Conservation (phyloP, 1,284 basidiomycete species). For the Leucoagaricus sp. region DNA sequence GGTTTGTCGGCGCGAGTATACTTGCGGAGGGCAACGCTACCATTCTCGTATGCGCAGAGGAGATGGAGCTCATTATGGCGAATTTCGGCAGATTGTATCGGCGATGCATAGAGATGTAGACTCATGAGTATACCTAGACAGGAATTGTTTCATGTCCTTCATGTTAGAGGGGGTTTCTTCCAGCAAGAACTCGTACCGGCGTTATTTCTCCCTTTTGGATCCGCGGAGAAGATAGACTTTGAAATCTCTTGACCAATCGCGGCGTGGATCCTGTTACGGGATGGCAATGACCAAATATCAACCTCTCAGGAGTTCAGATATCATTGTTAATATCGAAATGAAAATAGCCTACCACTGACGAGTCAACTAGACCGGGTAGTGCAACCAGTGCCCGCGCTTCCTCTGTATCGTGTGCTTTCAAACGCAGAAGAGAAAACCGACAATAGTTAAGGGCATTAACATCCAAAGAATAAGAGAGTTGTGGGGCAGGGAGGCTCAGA, state of each 20-base stretch:
- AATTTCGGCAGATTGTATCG: constrained; percentile 27
- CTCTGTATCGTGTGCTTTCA: constrained; percentile 16
- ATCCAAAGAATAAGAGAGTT: constrained; percentile 67
- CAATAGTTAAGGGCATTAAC: constrained; percentile 92
- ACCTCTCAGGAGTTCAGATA: constrained; percentile 46
- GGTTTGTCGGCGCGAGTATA: constrained; percentile 41
- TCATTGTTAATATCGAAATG: not conserved
- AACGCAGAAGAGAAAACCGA: constrained; percentile 53
- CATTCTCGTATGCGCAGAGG: constrained; percentile 81
- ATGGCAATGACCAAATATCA: constrained; percentile 78
- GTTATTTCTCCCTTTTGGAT: constrained; percentile 47
- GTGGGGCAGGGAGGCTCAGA: constrained; percentile 50
- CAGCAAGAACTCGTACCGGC: constrained; percentile 33
- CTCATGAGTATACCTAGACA: constrained; percentile 82
- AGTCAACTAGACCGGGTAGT: constrained; percentile 86
- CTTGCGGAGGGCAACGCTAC: constrained; percentile 66
- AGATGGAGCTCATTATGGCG: constrained; percentile 48
- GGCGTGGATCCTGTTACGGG: constrained; percentile 69
- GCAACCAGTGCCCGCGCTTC: constrained; percentile 58
- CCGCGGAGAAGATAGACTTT: constrained; percentile 36
- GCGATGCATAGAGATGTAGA: constrained; percentile 56
- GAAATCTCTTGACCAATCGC: constrained; percentile 65
- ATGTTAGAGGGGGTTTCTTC: not conserved
- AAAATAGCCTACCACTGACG: constrained; percentile 61
- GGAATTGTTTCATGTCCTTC: not conserved